Base-by-base conservation (phyloP, 495 filamentous ascomycete species). In the Aspergillus taichungensis region DNA sequence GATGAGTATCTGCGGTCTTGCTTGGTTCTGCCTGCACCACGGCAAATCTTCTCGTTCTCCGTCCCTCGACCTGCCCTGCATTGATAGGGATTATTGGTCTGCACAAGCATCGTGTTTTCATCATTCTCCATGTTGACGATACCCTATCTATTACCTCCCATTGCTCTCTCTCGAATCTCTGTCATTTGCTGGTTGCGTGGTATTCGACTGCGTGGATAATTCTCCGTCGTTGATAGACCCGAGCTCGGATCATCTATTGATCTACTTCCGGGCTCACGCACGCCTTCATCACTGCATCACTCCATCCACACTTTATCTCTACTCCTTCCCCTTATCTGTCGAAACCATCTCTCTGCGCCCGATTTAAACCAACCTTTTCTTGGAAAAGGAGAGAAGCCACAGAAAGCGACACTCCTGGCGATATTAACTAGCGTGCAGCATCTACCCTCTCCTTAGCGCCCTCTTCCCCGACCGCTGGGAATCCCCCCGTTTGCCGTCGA, bases 381-480 rank as follows among this genome's bases (percentile, higher is more conserved):
- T 12, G n/a, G 14, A 29, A 31, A 13, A 8, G 9, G n/a, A 30
- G 9, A 24, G n/a, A 24, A 18, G 35, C 6, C 34, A n/a, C 29
- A 31, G 28, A 40, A 33, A 38, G 35, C 3, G 30, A 24, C 45
- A 29, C 31, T 14, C 32, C 9, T 34, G 38, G 45, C 47, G 43
- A 35, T 38, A 45, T 43, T 45, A 35, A 49, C 42, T 27, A 32
- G 42, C 33, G 36, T 34, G 14, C 46, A 40, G 9, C 45, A 28
- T 35, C 42, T 37, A 47, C 43, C 45, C 32, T 30, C 12, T 35
- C 45, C 35, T 29, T 43, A 13, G 31, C 43, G 27, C 46, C 47
- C 34, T 46, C 35, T 65, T 51, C 69, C 67, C 66, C 60, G 64
- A 69, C 69, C 66, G 69, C 69, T 72, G 69, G 69, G 68, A 64